Base-by-base conservation (phyloP, 148 eudicot genomes). In the Chenopodium album region DNA sequence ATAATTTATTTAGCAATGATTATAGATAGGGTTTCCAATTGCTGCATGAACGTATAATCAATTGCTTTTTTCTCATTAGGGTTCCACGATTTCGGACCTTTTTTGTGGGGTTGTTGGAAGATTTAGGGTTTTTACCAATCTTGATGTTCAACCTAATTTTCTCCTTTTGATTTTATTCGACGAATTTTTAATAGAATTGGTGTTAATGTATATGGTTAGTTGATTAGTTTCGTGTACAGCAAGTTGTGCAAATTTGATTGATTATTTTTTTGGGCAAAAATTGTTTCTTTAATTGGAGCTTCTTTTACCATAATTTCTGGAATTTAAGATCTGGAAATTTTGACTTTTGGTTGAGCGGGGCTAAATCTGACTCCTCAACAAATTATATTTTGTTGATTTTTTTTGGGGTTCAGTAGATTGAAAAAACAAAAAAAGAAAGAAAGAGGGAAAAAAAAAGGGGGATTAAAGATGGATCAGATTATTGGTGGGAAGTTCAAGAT, bases 401-500 rank as follows among this genome's bases (percentile, higher is more conserved):
- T 56, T 79, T 70, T 71, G 75, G 54, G 71, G 32, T 78, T 73
- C 41, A 76, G 62, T 29, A 56, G 66, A 71, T 77, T 75, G 78
- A 68, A 81, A 81, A 69, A 81, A 81, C 32, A 31, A 31, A 31
- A 31, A 31, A 31, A 31, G 32, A 74, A 22, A 28, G 31, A 23
- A 22, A 37, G 22, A 26, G 17, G 19, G 41, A 48, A 41, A 20
- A 41, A 20, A 13, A 59, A 34, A 28, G 19, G 31, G 62, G 76
- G 47, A 26, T 34, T 82, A 71, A 89, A 78, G 76, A 94, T 94
- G 98, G 98, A 92, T 89, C 94, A 79, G 74, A 80, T 94, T 75
- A 77, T 94, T 83, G 95, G 93, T 76, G 92, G 90, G 56, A 94
- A 91, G 87, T 94, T 90, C 81, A 94, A 89, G 88, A 82, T 88